phyloP scores from a whole-genome alignment of 441 rosid species.

The Pelargonium cotyledonis region DNA sequence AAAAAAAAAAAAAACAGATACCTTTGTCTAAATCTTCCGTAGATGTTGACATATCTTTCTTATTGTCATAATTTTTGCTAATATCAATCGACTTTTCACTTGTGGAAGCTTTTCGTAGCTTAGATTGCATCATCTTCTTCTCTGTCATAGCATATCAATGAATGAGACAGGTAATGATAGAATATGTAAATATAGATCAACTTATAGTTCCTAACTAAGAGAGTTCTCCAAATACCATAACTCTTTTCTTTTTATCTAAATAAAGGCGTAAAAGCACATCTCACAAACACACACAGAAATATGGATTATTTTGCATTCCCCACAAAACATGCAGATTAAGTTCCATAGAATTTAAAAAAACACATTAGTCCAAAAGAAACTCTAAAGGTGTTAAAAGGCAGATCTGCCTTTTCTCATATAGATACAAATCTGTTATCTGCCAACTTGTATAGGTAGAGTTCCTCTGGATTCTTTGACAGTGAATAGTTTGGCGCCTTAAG shows the following conservation, averaged over 20 bases:
- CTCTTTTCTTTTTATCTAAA: not conserved
- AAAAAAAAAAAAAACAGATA: not conserved
- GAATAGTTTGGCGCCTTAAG: too few relatives aligned
- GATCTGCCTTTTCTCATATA: too few relatives aligned
- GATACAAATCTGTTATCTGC: too few relatives aligned
- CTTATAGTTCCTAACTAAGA: too few relatives aligned
- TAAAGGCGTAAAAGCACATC: not conserved
- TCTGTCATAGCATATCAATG: slow-evolving; percentile 43
- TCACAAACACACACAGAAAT: too few relatives aligned
- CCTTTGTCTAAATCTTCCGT: slow-evolving; percentile 76
- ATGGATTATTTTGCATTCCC: not conserved
- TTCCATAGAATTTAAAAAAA: not conserved
- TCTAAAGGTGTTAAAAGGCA: too few relatives aligned
- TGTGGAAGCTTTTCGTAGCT: slow-evolving; percentile 63
- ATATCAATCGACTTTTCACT: slow-evolving; percentile 45
- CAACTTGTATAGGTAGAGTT: too few relatives aligned
- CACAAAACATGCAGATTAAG: not conserved
- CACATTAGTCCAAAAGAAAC: too few relatives aligned
- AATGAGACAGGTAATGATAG: slow-evolving; percentile 9
- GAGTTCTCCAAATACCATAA: not conserved
- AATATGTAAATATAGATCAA: not conserved
- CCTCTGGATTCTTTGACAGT: too few relatives aligned
- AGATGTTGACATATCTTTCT: slow-evolving; percentile 65
- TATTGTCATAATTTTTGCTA: slow-evolving; percentile 29
- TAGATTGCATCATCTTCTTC: slow-evolving; percentile 84